phyloP scores from a whole-genome alignment of 169 alveolate genomes.

The Plasmodium malariae region DNA sequence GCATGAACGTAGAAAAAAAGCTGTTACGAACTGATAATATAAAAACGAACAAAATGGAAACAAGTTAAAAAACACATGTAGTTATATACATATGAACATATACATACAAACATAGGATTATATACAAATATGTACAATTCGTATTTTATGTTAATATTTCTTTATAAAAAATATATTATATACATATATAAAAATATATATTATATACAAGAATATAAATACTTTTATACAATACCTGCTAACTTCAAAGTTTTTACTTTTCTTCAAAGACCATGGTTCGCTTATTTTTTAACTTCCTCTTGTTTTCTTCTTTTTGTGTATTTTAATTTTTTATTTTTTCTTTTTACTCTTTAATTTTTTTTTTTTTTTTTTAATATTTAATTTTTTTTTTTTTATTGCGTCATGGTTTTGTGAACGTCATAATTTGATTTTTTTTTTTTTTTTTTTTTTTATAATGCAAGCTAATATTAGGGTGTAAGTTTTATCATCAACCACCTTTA shows the following conservation, averaged over 20 bases:
- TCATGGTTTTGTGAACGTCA: not conserved
- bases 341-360: not conserved
- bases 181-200: slow-evolving; percentile 8
- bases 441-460: slow-evolving; percentile 5
- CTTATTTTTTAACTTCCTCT: slow-evolving; percentile 33
- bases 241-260: slow-evolving; percentile 48
- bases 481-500: too few species aligned
- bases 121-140: slow-evolving; percentile 2
- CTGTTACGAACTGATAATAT: not conserved
- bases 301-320: not conserved
- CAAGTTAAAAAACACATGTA: not conserved
- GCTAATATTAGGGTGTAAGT: too few species aligned
- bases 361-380: not conserved
- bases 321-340: slow-evolving; percentile 19
- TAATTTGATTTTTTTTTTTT: slow-evolving; percentile 8
- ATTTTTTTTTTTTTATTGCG: slow-evolving; percentile 1
- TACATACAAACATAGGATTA: not conserved
- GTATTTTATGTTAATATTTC: not conserved
- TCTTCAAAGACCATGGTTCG: slow-evolving; percentile 75
- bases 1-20: not conserved
- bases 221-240: slow-evolving; percentile 44
- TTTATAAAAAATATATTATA: not conserved
- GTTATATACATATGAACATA: slow-evolving; percentile 2
- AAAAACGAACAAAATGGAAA: not conserved
- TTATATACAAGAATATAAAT: not conserved